A percentile compares a stretch with the other conserved stretches of the same genome.
phyloP scores from a whole-genome alignment of 2,329 filamentous ascomycete species.

The Pseudogymnoascus sp. region DNA sequence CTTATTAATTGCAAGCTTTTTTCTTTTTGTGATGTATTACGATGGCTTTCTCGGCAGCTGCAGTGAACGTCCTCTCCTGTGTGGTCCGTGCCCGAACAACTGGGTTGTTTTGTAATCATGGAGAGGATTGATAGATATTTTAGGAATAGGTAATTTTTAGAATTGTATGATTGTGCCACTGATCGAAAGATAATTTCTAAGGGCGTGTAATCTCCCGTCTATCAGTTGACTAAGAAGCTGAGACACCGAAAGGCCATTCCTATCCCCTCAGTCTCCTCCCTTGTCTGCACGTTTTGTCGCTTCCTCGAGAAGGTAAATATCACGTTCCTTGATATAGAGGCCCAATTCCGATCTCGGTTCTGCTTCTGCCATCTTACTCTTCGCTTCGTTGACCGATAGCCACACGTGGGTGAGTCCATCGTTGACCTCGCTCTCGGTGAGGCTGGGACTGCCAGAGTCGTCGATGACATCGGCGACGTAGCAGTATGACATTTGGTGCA shows the following conservation, averaged over 20 bases:
- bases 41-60: background rate
- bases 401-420: background rate
- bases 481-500: background rate
- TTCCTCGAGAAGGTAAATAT: background rate
- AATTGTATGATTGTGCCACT: background rate
- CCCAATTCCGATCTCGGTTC: background rate
- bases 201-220: background rate
- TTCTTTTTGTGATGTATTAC: background rate
- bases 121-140: background rate
- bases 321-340: constrained; percentile 6
- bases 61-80: background rate
- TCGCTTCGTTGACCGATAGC: background rate
- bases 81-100: background rate
- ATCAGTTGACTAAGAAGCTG: background rate
- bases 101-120: background rate
- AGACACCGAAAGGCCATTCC: background rate
- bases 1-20: background rate
- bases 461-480: background rate
- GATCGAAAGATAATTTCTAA: background rate
- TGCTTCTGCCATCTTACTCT: background rate
- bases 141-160: background rate
- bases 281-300: background rate
- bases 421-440: background rate
- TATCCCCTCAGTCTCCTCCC: background rate
- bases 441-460: background rate